Evolutionary conservation across 805 yeast species (phyloP).

Genomic region (Lipomyces lipofer): DNA sequence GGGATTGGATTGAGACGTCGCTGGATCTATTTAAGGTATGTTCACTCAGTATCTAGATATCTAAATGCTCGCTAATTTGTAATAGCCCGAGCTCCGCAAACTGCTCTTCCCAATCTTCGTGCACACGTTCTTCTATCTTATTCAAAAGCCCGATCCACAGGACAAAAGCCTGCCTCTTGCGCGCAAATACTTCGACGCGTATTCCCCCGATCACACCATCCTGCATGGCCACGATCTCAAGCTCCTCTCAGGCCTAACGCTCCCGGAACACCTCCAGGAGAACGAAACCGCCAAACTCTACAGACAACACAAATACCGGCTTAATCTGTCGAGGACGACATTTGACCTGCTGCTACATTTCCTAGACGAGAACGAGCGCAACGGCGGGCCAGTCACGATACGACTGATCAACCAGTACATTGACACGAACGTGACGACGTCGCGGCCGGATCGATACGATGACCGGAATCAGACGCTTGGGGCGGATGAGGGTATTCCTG

Average conservation of each 20-base stretch:
- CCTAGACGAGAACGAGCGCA: constrained; percentile 85
- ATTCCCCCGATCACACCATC: constrained; percentile 67
- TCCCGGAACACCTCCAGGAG: constrained; percentile 78
- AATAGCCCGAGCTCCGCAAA: constrained; percentile 70
- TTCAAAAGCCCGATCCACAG: constrained; percentile 57
- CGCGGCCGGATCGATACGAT: constrained; percentile 39
- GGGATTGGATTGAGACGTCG: constrained; percentile 88
- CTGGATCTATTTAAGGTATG: constrained; percentile 73
- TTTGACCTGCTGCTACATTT: constrained; percentile 81
- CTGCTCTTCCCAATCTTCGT: constrained; percentile 90
- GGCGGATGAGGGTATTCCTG: constrained; percentile 46
- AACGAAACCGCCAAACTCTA: constrained; percentile 79
- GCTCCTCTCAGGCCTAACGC: constrained; percentile 68
- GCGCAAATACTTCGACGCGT: constrained; percentile 71
- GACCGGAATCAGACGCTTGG: constrained; percentile 56
- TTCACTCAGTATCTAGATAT: not conserved
- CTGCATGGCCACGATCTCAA: constrained; percentile 78
- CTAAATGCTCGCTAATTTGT: not conserved
- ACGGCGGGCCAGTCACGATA: constrained; percentile 86
- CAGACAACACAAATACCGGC: constrained; percentile 67
- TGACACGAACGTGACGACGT: constrained; percentile 43
- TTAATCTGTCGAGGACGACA: constrained; percentile 78
- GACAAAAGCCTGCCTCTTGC: constrained; percentile 45
- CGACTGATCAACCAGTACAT: constrained; percentile 83
- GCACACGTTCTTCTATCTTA: constrained; percentile 79